A percentile compares a stretch with the other conserved stretches of the same genome.
phyloP scores from a whole-genome alignment of 139 green algal species.

The Tetradesmus lagerheimii region DNA sequence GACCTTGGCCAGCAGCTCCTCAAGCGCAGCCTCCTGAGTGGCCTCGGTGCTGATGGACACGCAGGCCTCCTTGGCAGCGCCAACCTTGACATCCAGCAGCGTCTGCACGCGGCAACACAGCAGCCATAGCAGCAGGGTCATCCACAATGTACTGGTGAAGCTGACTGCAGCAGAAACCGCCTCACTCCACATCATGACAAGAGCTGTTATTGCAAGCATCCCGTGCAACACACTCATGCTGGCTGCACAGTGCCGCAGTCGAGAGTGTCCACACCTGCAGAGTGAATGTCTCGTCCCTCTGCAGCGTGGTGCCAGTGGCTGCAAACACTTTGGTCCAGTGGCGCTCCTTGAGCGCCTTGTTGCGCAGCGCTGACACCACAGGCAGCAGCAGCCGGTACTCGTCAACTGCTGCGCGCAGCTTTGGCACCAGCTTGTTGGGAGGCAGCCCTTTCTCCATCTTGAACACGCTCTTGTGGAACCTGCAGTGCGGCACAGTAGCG shows the following conservation, averaged over 20 bases:
- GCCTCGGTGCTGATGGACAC: conserved; percentile 77
- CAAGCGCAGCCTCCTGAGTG: conserved; percentile 82
- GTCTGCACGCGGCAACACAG: conserved; percentile 33
- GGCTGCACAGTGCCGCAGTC: too few species aligned
- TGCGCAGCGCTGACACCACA: conserved; percentile 69
- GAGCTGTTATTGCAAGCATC: too few species aligned
- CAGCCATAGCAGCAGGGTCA: background rate
- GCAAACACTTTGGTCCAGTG: conserved; percentile 86
- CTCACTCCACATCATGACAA: too few species aligned
- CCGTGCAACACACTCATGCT: too few species aligned
- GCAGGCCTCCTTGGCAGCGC: conserved; percentile 71
- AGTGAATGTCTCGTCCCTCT: conserved; percentile 70
- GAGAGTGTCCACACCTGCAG: conserved; percentile 57
- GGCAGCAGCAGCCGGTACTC: conserved; percentile 54
- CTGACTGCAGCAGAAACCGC: background rate
- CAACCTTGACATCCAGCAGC: conserved; percentile 73
- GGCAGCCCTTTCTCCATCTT: conserved; percentile 82
- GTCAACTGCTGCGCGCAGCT: conserved; percentile 72
- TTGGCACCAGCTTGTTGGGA: conserved; percentile 79
- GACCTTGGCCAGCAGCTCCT: conserved; percentile 85
- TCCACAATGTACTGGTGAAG: background rate
- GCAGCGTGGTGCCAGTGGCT: conserved; percentile 55
- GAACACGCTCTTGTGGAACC: conserved; percentile 68
- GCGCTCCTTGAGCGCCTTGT: conserved; percentile 73
- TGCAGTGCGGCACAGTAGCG: background rate